These are phyloP conservation scores for Fraxinus ornus DNA, from an alignment of 305 asterid genomes.

Conservation along the genomic window DNA sequence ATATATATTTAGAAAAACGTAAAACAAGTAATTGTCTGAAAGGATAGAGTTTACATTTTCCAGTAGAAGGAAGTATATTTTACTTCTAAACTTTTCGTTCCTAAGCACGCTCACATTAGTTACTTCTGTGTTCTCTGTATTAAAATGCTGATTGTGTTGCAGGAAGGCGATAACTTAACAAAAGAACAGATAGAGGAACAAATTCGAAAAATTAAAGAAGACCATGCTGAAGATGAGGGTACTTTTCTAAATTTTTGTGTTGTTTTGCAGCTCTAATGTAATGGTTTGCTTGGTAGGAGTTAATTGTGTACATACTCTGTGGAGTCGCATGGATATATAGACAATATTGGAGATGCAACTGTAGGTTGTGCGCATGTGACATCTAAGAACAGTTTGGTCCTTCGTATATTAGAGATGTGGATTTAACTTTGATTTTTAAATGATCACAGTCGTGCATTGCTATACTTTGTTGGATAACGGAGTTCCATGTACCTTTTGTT, in stretches of 20 bases:
- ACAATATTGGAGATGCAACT: neutral
- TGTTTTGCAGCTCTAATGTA: neutral
- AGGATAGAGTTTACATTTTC: neutral
- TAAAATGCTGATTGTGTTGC: conserved; percentile 28
- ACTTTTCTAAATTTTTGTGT: conserved; percentile 19
- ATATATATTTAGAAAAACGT: neutral
- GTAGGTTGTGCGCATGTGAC: neutral
- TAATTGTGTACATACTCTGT: neutral
- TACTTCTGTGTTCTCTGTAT: neutral
- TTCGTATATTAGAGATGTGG: neutral
- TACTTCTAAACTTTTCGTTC: neutral
- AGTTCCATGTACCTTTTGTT: neutral
- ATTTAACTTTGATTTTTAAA: neutral
- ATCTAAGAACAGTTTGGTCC: neutral
- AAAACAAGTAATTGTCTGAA: neutral
- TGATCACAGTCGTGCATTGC: neutral
- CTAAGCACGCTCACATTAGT: neutral
- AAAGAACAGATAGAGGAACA: conserved; percentile 87
- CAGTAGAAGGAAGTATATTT: neutral
- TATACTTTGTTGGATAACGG: neutral
- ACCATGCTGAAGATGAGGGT: conserved; percentile 96
- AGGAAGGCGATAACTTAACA: conserved; percentile 78
- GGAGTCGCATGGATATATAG: neutral
- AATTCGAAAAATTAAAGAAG: conserved; percentile 79
- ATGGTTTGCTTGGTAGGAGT: neutral